Base-by-base conservation (phyloP, 176 grass and related monocot species). In the Neostapfia colusana region DNA sequence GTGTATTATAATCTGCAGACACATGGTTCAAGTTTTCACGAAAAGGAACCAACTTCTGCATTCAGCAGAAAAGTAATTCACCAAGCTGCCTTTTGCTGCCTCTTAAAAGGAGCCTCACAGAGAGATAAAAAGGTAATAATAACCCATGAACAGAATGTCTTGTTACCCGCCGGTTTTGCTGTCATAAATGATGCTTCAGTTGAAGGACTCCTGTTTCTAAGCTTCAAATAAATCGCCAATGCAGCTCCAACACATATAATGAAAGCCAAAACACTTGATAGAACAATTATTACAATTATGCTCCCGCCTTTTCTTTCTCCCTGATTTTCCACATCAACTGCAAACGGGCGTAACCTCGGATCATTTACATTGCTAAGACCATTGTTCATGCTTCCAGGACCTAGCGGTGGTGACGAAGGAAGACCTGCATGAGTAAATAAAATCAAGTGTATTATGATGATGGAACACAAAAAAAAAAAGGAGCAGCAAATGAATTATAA, bases 201-300 rank as follows among this genome's bases (percentile, higher is more conserved):
- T 75, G 74, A 80, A 83, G 70, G 62, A 37, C 65, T 88, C 35
- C 3, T 25, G 78, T 67, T 73, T 87, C 77, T 90, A 59, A 69
- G 81, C 67, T 95, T 99, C 76, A 90, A 88, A 76, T 90, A 82
- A 72, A 90, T 79, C 67, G 85, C 67, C 87, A 90, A 83, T 77
- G 74, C 81, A 77, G 71, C 87, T 81, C 85, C 96, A 77, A 60
- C 70, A 88, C 85, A 92, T 83, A 99, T 87, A 80, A 90, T 73
- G 43, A 90, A 83, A 48, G 92, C 81, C 67, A 89, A 88, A 67
- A 99, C 70, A 81, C 89, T 83, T 81, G 96, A 92, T 46, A 99
- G 62, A 90, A 92, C 58, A 65, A 99, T 80, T 79, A 99, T 92
- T 27, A 83, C 67, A 73, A 89, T 76, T 74, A 92, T 78, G 31